Conservation (phyloP, 129 eudicot genomes). For the Artemisia annua region DNA sequence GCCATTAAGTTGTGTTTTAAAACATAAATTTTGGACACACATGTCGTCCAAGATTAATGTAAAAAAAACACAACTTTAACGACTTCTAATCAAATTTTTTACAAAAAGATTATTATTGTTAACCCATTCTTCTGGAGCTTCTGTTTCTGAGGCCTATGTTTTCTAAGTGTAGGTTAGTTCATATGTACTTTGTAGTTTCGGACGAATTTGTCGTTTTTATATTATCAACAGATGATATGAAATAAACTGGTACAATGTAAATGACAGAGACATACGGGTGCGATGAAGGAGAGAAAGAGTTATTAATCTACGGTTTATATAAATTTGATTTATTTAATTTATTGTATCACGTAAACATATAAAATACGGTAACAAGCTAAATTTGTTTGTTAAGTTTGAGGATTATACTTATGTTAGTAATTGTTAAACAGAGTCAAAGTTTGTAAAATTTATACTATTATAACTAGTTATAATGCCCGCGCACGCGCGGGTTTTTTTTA, state of each 20-base stretch:
- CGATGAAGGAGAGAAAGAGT: neutral
- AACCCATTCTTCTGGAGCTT: slow-evolving; percentile 43
- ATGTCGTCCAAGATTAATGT: neutral
- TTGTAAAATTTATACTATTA: too few species aligned
- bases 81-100: slow-evolving; percentile 9
- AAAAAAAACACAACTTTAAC: neutral
- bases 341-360: neutral
- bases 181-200: slow-evolving; percentile 34
- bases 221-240: slow-evolving; percentile 20
- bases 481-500: too few species aligned
- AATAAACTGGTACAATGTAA: slow-evolving; percentile 3
- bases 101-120: slow-evolving; percentile 14
- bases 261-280: neutral
- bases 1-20: slow-evolving; percentile 5
- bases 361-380: neutral
- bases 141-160: slow-evolving; percentile 38
- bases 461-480: too few species aligned
- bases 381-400: too few species aligned
- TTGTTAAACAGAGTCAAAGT: too few species aligned
- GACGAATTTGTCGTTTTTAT: slow-evolving; percentile 11
- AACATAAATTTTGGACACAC: slow-evolving; percentile 10
- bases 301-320: neutral
- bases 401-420: too few species aligned
- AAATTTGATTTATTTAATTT: slow-evolving; percentile 4
- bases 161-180: slow-evolving; percentile 16